These are phyloP conservation scores for Nicotiana benthamiana DNA, from an alignment of 257 asterid species.

Conservation along the genomic window DNA sequence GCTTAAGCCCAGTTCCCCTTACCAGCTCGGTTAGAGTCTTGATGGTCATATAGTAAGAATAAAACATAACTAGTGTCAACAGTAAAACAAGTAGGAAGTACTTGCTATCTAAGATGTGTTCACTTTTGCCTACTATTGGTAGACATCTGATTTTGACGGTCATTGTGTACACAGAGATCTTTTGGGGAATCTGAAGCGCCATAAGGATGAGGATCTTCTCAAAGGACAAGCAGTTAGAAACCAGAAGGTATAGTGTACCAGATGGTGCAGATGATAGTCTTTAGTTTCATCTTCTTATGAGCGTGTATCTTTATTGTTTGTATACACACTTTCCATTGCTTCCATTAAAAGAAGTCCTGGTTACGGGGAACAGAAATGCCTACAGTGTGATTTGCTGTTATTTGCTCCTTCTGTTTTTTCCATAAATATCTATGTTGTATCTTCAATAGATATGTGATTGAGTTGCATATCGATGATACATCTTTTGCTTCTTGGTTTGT, in stretches of 20 bases:
- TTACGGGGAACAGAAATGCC: background rate
- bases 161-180: conserved; percentile 44
- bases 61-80: background rate
- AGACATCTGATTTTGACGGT: background rate
- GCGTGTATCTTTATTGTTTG: background rate
- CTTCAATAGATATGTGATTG: background rate
- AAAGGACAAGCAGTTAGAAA: conserved; percentile 86
- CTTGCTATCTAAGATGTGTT: background rate
- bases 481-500: background rate
- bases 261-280: background rate
- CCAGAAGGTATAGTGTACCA: conserved; percentile 53
- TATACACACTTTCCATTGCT: background rate
- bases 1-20: background rate
- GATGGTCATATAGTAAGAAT: background rate
- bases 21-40: background rate
- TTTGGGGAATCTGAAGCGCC: conserved; percentile 56
- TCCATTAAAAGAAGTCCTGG: background rate
- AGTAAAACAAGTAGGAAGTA: background rate
- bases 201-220: conserved; percentile 69
- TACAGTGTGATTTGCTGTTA: background rate
- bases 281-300: background rate
- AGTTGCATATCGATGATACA: background rate
- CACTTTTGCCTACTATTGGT: background rate
- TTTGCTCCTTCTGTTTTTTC: background rate
- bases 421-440: background rate